These are phyloP conservation scores for Kwoniella dendrophila DNA, from an alignment of 768 basidiomycete species.

Conservation along the genomic window DNA sequence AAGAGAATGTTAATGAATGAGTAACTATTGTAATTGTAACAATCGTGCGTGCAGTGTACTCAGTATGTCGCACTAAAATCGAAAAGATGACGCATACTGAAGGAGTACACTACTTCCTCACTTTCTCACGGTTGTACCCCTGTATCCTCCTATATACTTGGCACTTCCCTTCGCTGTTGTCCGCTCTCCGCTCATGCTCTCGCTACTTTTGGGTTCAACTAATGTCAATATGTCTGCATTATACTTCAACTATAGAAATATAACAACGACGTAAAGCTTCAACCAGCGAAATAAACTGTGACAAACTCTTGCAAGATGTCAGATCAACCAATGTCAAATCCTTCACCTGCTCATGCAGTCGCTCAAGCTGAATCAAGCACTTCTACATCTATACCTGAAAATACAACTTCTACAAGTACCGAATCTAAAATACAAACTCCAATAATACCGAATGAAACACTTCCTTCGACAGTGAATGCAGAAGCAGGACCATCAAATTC, in stretches of 20 bases:
- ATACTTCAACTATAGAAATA: too few species aligned
- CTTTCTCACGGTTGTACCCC: constrained; percentile 19
- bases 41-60: neutral
- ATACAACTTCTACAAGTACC: too few species aligned
- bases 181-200: too few species aligned
- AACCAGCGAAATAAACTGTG: too few species aligned
- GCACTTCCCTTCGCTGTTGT: neutral
- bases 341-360: neutral
- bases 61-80: neutral
- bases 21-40: neutral
- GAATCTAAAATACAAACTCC: too few species aligned
- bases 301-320: neutral
- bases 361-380: neutral
- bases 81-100: constrained; percentile 10
- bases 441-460: neutral
- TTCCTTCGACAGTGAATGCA: neutral
- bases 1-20: too few species aligned
- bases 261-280: too few species aligned
- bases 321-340: neutral
- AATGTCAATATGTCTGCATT: too few species aligned
- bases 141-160: neutral
- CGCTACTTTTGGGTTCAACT: too few species aligned
- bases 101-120: neutral
- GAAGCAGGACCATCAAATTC: constrained; percentile 17
- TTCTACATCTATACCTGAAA: neutral